Conservation (phyloP, 2,329 filamentous ascomycete genomes). For the Trichoderma citrinoviride region DNA sequence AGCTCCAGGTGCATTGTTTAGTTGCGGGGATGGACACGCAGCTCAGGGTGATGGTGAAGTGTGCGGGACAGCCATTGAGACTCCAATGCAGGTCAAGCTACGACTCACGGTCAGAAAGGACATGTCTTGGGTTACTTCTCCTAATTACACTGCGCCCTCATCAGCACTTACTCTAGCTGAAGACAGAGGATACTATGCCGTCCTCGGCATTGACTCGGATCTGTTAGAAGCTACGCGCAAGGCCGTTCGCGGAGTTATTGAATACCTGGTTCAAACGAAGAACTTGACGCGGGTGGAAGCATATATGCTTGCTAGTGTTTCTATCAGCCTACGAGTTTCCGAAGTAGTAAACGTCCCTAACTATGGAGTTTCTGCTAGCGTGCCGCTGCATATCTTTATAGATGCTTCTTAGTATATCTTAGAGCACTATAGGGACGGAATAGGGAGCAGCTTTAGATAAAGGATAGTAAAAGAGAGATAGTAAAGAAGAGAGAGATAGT, state of each 20-base stretch:
- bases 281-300: background rate
- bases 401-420: background rate
- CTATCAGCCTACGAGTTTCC: background rate
- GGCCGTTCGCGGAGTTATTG: background rate
- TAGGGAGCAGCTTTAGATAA: too few species aligned
- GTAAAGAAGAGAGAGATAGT: too few species aligned
- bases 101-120: background rate
- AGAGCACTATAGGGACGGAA: too few species aligned
- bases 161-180: background rate
- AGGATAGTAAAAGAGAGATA: too few species aligned
- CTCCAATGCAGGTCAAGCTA: constrained; percentile 9
- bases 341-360: constrained; percentile 11
- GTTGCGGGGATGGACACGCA: constrained; percentile 6
- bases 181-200: constrained; percentile 7
- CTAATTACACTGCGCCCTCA: background rate
- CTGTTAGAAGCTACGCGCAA: constrained; percentile 3
- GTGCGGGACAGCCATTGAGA: constrained; percentile 11
- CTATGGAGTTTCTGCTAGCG: background rate
- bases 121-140: constrained; percentile 8
- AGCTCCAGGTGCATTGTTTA: background rate
- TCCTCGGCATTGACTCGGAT: constrained; percentile 2
- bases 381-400: background rate
- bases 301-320: constrained; percentile 13
- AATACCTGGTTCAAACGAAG: constrained; percentile 4
- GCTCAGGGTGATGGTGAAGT: constrained; percentile 14